Evolutionary conservation across 169 alveolate species (phyloP), one percentile per base, ranked within the genome.

Genomic region (Perkinsus chesapeaki): DNA sequence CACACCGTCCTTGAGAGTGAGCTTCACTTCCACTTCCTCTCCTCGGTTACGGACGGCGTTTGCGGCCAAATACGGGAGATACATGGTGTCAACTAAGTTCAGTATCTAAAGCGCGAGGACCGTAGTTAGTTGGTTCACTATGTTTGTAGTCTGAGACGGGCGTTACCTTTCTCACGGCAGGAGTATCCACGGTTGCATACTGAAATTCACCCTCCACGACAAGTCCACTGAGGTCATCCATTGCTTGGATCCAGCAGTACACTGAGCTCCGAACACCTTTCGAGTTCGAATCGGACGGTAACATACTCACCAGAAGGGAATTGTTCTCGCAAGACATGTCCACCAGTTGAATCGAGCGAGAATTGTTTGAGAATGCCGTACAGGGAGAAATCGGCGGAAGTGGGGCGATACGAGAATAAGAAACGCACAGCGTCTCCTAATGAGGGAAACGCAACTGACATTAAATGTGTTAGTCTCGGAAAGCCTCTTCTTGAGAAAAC

Each of bases 381-480:
- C 31, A 60, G 82, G 37, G 82, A 27, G 31, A 60, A 60, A 23
- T 60, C 82, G 27, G 82, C 82, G 31, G 31, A 7, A 1, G 82
- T 60, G 7, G 82, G 82, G 82, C 23, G 82, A 1, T 27, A 34
- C 31, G 37, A 27, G 23, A 60, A 34, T 27, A 60, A 34, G 82
- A 60, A 60, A 23, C 82, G 82, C 12, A 1, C 12, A 7, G 82
- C 82, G 82, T 60, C 31, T 20, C 31, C 82, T 60, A 16, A 60
- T 27, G 31, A 60, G 23, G 82, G 82, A 5, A 34, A 0, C 3
- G 82, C 31, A 23, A 1, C 27, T 1, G 37, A 60, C 3, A 60
- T 1, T 60, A 60, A n/a, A n/a, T n/a, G 12, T 23, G 27, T 60
- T 34, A 60, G 82, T 34, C 82, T 60, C 82, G 82, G 82, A 97